Percentiles rank a stretch among this genome's conserved stretches.
phyloP scores from a whole-genome alignment of 805 yeast genomes.

The Yamadazyma tumulicola region DNA sequence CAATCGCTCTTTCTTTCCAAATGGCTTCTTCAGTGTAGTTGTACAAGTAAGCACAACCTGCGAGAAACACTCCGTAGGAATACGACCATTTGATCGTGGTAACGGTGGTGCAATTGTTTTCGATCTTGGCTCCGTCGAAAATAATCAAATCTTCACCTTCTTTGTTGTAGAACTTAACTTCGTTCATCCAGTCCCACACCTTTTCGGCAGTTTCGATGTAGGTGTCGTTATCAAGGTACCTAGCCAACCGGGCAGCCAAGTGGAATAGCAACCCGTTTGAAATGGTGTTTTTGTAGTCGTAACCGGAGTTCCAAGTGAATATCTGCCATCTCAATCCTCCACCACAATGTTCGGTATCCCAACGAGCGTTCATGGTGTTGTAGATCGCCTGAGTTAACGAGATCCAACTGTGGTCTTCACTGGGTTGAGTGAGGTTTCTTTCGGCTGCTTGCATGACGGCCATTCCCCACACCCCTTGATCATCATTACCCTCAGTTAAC shows the following conservation, averaged over 20 bases:
- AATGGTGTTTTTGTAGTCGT: constrained; percentile 87
- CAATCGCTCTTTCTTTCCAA: constrained; percentile 40
- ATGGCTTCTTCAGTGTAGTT: constrained; percentile 49
- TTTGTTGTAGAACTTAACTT: constrained; percentile 24
- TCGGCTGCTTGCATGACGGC: constrained; percentile 46
- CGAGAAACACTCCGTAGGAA: constrained; percentile 62
- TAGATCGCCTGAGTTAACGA: constrained; percentile 83
- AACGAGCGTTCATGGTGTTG: constrained; percentile 84
- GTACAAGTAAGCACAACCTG: constrained; percentile 70
- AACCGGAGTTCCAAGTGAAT: constrained; percentile 90
- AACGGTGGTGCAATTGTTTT: constrained; percentile 46
- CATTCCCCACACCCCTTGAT: constrained; percentile 53
- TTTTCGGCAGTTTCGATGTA: constrained; percentile 72
- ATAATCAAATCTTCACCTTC: constrained; percentile 31
- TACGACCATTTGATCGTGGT: constrained; percentile 61
- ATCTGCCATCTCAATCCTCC: constrained; percentile 98
- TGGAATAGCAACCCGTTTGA: constrained; percentile 90
- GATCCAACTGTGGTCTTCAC: constrained; percentile 73
- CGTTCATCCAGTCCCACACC: constrained; percentile 78
- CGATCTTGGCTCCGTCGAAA: constrained; percentile 58
- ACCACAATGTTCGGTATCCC: constrained; percentile 72
- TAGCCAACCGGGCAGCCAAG: constrained; percentile 79
- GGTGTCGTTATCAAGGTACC: constrained; percentile 72
- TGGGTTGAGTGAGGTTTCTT: constrained; percentile 44
- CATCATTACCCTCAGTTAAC: constrained; percentile 48